Conservation (phyloP, 2,329 filamentous ascomycete genomes). For the Pseudophaeomoniella oleicola region DNA sequence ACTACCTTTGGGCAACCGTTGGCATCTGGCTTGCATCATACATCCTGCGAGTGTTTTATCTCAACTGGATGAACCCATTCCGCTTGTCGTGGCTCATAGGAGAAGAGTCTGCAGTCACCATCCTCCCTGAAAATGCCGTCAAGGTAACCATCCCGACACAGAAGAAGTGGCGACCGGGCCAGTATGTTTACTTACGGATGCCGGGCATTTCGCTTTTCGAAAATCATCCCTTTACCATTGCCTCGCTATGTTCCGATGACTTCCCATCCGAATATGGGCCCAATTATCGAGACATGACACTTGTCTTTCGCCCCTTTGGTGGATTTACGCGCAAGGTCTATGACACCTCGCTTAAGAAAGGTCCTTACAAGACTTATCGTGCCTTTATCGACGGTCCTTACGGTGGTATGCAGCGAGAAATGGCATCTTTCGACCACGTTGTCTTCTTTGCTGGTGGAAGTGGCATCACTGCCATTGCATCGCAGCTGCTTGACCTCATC, state of each 20-base stretch:
- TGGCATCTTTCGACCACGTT: slow-evolving; percentile 86
- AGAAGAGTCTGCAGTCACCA: slow-evolving; percentile 76
- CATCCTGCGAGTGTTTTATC: slow-evolving; percentile 59
- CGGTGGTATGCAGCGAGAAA: slow-evolving; percentile 78
- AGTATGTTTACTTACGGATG: slow-evolving; percentile 91
- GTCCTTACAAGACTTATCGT: slow-evolving; percentile 80
- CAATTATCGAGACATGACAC: slow-evolving; percentile 70
- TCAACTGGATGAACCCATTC: slow-evolving; percentile 80
- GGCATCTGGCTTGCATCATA: slow-evolving; percentile 69
- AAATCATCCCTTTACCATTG: slow-evolving; percentile 91
- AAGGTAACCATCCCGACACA: slow-evolving; percentile 91
- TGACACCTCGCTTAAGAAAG: slow-evolving; percentile 69
- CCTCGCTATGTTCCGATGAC: slow-evolving; percentile 82
- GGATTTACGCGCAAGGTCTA: slow-evolving; percentile 80
- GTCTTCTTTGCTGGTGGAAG: slow-evolving; percentile 88
- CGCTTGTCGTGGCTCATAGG: slow-evolving; percentile 70
- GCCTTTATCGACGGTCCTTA: slow-evolving; percentile 91
- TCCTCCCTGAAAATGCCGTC: slow-evolving; percentile 86
- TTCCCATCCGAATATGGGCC: slow-evolving; percentile 87
- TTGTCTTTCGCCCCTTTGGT: slow-evolving; percentile 83
- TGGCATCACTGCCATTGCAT: slow-evolving; percentile 85
- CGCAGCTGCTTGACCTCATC: slow-evolving; percentile 82
- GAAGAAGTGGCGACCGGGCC: slow-evolving; percentile 82
- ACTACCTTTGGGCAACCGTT: slow-evolving; percentile 69
- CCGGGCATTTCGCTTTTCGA: slow-evolving; percentile 80